Evolutionary conservation across 225 moss, liverwort and hornwort species (phyloP).

Genomic region (Polytrichum formosum): DNA sequence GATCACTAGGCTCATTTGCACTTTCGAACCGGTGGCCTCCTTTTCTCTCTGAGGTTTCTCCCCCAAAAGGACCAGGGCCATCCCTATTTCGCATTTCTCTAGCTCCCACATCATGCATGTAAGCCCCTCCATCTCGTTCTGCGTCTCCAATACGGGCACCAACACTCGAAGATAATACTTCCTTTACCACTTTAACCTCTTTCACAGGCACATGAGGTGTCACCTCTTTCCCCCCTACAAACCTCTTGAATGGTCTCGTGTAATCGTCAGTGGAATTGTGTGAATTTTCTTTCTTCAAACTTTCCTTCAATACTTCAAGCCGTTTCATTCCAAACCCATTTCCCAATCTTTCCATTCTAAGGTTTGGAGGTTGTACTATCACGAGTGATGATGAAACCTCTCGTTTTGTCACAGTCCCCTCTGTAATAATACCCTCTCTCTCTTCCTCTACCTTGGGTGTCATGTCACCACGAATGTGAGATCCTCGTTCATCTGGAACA

Average conservation of each 20-base stretch:
- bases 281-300: slow-evolving; percentile 61
- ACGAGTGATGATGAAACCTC: slow-evolving; percentile 30
- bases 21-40: slow-evolving; percentile 1
- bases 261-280: slow-evolving; percentile 63
- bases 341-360: slow-evolving; percentile 43
- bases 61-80: slow-evolving; percentile 14
- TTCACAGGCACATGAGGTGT: slow-evolving; percentile 28
- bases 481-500: slow-evolving; percentile 32
- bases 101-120: slow-evolving; percentile 27
- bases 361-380: slow-evolving; percentile 17
- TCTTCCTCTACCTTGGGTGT: slow-evolving; percentile 19
- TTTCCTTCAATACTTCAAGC: slow-evolving; percentile 76
- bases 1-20: slow-evolving; percentile 15
- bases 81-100: slow-evolving; percentile 33
- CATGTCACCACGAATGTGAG: slow-evolving; percentile 15
- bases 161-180: slow-evolving; percentile 23
- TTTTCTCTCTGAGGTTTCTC: slow-evolving; percentile 29
- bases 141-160: slow-evolving; percentile 3
- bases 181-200: slow-evolving; percentile 47
- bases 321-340: slow-evolving; percentile 60
- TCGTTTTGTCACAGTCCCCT: slow-evolving; percentile 16
- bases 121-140: slow-evolving; percentile 30
- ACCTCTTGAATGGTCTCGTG: slow-evolving; percentile 78
- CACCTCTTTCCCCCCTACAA: slow-evolving; percentile 70
- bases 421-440: slow-evolving; percentile 26